Conservation (phyloP, 176 grass and related monocot species). For the Zea luxurians region DNA sequence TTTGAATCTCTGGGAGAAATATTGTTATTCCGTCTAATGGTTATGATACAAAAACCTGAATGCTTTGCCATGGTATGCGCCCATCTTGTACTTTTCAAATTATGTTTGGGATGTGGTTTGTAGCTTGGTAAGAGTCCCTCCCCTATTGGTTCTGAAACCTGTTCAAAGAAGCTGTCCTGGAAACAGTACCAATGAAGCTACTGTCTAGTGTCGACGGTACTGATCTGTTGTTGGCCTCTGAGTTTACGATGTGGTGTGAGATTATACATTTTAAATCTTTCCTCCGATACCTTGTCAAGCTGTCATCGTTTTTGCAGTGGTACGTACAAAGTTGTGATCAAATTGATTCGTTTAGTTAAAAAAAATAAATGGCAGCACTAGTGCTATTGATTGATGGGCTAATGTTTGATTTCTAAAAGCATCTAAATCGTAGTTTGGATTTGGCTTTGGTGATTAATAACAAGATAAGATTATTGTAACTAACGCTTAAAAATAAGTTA, state of each 20-base stretch:
- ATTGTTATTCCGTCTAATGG: constrained; percentile 30
- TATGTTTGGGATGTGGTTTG: not conserved
- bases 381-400: too few relatives aligned
- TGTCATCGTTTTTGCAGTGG: not conserved
- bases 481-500: too few relatives aligned
- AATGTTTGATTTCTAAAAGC: too few relatives aligned
- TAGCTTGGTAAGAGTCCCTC: not conserved
- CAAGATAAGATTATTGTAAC: too few relatives aligned
- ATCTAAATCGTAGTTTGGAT: too few relatives aligned
- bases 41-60: constrained; percentile 25
- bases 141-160: not conserved
- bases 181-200: not conserved
- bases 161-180: not conserved
- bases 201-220: not conserved
- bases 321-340: not conserved
- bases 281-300: not conserved
- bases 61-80: not conserved
- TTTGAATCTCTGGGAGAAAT: constrained; percentile 34
- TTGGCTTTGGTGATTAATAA: too few relatives aligned
- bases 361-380: too few relatives aligned
- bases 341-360: too few relatives aligned
- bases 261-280: not conserved
- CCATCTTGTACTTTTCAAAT: not conserved
- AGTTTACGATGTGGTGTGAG: not conserved
- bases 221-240: not conserved